Base-by-base conservation (phyloP, 148 eudicot genomes). In the Amaranthus cruentus region DNA sequence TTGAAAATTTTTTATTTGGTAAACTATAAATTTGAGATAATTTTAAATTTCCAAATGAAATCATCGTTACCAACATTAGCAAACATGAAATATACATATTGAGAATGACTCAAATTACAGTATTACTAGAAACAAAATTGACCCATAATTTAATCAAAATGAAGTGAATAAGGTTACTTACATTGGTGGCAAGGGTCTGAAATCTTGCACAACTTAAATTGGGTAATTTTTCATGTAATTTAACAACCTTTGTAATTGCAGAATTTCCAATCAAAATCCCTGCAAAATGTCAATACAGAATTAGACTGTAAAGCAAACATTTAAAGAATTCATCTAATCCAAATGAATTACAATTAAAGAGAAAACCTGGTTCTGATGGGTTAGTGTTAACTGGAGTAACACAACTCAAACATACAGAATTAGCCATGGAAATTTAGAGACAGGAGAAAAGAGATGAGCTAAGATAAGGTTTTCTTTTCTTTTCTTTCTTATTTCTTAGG, bases 171-270 rank as follows among this genome's bases (percentile, higher is more conserved):
- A 18, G 68, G 57, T 70, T 2, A 38, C 65, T 69, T 64, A 85
- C 85, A 80, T 85, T 78, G 63, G 79, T 59, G 68, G 78, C 80
- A 63, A 83, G 44, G 9, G 88, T 76, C 56, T 69, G 78, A 78
- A 83, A 81, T 58, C 79, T 85, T 2, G 77, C 53, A 56, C 46
- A 57, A 70, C 79, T 65, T 42, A 38, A 59, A 2, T 70, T 74
- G 73, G 84, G 70, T 5, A 70, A 66, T 18, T 66, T 79, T 65
- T 77, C 78, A 58, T 74, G 71, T 12, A 69, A 10, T 56, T 28
- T 71, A 49, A 72, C 57, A 50, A 74, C 46, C 77, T 68, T 80
- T 70, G 68, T 52, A 66, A 76, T 28, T 9, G 69, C 60, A n/a
- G 66, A 75, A 73, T 73, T 80, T 11, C 76, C 76, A 62, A 44